Base-by-base conservation (phyloP, 1,284 basidiomycete genomes). In the Porogramme epimiltina region DNA sequence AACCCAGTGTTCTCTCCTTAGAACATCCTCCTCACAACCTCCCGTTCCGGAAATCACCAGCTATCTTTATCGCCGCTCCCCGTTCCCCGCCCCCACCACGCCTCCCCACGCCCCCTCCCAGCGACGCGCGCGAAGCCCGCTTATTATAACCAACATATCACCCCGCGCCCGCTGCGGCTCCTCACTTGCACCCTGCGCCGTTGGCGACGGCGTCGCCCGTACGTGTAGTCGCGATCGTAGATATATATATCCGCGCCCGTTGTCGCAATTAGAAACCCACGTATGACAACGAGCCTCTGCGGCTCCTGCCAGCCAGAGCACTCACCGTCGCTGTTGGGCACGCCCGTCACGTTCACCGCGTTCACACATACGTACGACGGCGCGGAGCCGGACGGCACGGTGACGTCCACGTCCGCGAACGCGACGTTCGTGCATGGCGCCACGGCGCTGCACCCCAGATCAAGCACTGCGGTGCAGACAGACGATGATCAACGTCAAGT, bases 401-500 rank as follows among this genome's bases (percentile, higher is more conserved):
- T 52, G 23, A 82, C 70, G 44, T 73, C 63, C 52, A 81, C 77
- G 45, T 72, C 62, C 8, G 63, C 41, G 61, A 83, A 83, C 0
- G 62, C 55, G 28, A 83, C 71, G 52, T 76, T 66, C 22, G 69
- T 64, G 58, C 81, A 84, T 16, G 75, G 76, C 28, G 70, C 79
- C 6, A 75, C 77, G 3, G 76, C 57, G 56, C 79, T 82, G 66
- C 81, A 84, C 53, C 74, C 73, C n/a, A 84, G 66, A 55, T 79
- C 74, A 37, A 84, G 74, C 42, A 82, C 82, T 82, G 55, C 45
- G 33, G 41, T 9, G 34, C 34, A 37, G 8, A 6, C 9, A 8
- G 28, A 8, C 28, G 34, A 37, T 37, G 13, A 37, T 18, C 34
- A 40, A 41, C 39, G 31, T 40, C 13, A 13, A 37, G 36, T 26